Conservation (phyloP, 2,329 filamentous ascomycete genomes). For the Hansfordia pulvinata region DNA sequence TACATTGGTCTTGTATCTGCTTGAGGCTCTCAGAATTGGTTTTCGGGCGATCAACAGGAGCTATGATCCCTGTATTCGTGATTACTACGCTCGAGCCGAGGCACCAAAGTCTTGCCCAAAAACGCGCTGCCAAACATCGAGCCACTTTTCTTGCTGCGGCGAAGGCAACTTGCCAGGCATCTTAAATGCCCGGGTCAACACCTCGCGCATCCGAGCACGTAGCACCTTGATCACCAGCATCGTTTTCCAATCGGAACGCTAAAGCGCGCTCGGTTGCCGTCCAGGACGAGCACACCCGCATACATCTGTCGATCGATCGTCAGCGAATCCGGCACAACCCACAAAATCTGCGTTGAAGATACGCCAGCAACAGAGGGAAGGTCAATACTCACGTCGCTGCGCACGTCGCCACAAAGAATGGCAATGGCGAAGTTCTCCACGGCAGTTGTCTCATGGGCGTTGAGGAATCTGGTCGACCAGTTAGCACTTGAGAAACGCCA, state of each 20-base stretch:
- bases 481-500: conserved; percentile 8
- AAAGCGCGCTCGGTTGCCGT: conserved; percentile 78
- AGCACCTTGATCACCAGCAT: conserved; percentile 81
- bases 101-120: conserved; percentile 41
- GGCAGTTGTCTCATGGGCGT: conserved; percentile 78
- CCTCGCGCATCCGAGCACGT: conserved; percentile 58
- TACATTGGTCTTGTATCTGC: no score
- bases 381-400: conserved; percentile 54
- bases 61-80: no score
- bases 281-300: conserved; percentile 73
- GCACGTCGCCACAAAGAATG: conserved; percentile 76
- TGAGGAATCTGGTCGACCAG: conserved; percentile 47
- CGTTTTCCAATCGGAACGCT: conserved; percentile 79
- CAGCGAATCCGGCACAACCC: no score
- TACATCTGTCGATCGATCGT: conserved; percentile 46
- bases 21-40: conserved; percentile 2
- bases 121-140: conserved; percentile 60
- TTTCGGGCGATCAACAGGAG: no score
- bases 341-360: no score
- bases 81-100: no score
- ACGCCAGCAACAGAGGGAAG: neutral
- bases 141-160: conserved; percentile 57
- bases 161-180: conserved; percentile 48
- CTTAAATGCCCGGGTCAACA: conserved; percentile 59
- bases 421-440: conserved; percentile 73